phyloP scores from a whole-genome alignment of 768 basidiomycete genomes.

The Dendrothele bispora region DNA sequence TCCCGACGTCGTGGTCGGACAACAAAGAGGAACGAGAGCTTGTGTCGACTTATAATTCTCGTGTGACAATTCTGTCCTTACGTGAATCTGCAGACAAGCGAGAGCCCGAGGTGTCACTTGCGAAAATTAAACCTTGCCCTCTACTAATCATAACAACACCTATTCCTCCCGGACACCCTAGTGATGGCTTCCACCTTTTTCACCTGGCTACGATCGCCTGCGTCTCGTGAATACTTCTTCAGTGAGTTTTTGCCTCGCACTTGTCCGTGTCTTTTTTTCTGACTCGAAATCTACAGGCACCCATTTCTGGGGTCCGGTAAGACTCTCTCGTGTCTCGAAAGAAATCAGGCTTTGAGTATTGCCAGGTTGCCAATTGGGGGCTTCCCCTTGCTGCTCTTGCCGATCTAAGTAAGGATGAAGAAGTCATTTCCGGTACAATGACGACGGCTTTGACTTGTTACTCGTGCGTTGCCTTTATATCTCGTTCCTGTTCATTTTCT shows the following conservation, averaged over 20 bases:
- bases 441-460: slow-evolving; percentile 86
- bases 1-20: no score
- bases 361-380: slow-evolving; percentile 96
- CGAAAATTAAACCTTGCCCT: no score
- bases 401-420: slow-evolving; percentile 92
- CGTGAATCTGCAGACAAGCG: no score
- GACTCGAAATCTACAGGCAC: slow-evolving; percentile 80
- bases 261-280: slow-evolving; percentile 9
- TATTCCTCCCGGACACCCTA: no score
- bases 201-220: slow-evolving; percentile 89
- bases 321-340: slow-evolving; percentile 30
- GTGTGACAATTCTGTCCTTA: no score
- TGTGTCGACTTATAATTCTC: no score
- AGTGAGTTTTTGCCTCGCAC: slow-evolving; percentile 52
- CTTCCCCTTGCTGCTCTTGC: slow-evolving; percentile 91
- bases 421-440: slow-evolving; percentile 97
- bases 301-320: slow-evolving; percentile 96
- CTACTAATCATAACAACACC: no score
- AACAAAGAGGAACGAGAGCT: no score
- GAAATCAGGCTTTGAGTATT: slow-evolving; percentile 4
- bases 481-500: slow-evolving; percentile 3
- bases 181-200: slow-evolving; percentile 88
- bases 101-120: no score
- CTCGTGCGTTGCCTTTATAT: slow-evolving; percentile 67
- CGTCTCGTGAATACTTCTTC: slow-evolving; percentile 92